Evolutionary conservation across 2,329 filamentous ascomycete species (phyloP).

Genomic region (Pseudopithomyces chartarum): DNA sequence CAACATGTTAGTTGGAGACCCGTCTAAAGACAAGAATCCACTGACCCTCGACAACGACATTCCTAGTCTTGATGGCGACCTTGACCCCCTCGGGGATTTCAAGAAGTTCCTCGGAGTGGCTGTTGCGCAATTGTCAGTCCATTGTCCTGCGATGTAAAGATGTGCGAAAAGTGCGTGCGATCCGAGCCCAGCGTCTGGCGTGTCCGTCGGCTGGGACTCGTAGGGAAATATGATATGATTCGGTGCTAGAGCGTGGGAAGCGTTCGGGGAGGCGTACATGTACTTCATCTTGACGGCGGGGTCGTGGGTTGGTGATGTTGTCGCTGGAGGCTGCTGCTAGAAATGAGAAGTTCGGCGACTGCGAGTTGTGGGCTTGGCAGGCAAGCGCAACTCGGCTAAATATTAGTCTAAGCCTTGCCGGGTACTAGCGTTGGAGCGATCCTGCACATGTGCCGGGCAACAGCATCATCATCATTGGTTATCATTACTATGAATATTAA

Average conservation of each 20-base stretch:
- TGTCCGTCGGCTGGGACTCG: conserved; percentile 18
- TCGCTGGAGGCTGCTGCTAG: conserved; percentile 22
- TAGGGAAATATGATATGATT: conserved; percentile 18
- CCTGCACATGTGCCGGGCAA: not conserved
- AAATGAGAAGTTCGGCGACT: conserved; percentile 9
- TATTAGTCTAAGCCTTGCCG: not conserved
- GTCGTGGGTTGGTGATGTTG: conserved; percentile 42
- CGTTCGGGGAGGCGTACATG: conserved; percentile 60
- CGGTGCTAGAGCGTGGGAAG: conserved; percentile 7
- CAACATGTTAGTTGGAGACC: conserved; percentile 17
- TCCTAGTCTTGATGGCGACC: conserved; percentile 94
- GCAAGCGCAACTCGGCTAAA: not conserved
- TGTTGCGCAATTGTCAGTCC: conserved; percentile 40
- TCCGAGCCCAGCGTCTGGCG: conserved; percentile 16
- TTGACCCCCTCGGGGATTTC: conserved; percentile 97
- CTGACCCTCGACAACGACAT: conserved; percentile 96
- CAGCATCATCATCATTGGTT: not conserved
- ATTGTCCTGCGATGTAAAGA: conserved; percentile 18
- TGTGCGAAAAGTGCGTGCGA: conserved; percentile 18
- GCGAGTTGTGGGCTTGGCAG: conserved; percentile 2
- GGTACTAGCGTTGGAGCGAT: not conserved
- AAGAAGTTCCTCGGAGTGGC: conserved; percentile 93
- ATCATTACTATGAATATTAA: not conserved
- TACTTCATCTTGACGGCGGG: conserved; percentile 87
- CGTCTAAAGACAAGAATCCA: conserved; percentile 47